Evolutionary conservation across 208 protist species (phyloP).

Genomic region (Acanthamoeba castellanii): DNA sequence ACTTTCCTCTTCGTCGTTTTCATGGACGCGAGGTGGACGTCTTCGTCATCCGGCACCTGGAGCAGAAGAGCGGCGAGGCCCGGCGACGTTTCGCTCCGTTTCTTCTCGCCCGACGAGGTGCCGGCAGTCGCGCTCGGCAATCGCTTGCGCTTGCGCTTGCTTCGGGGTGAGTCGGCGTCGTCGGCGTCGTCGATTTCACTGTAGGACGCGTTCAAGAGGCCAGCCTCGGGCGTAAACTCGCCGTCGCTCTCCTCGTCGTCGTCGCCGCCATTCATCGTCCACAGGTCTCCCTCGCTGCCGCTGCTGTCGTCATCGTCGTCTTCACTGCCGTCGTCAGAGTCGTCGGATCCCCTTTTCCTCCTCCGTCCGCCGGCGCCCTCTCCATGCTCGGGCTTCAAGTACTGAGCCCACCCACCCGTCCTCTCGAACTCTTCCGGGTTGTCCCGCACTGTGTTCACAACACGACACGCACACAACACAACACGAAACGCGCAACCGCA

Average conservation of each 20-base stretch:
- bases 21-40: neutral
- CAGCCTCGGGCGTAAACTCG: slow-evolving; percentile 20
- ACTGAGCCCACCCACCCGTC: slow-evolving; percentile 32
- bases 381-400: neutral
- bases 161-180: neutral
- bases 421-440: slow-evolving; percentile 2
- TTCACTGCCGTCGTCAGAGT: neutral
- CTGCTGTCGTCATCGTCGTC: neutral
- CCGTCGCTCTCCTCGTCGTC: slow-evolving; percentile 28
- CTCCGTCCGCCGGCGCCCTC: neutral
- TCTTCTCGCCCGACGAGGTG: neutral
- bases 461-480: neutral
- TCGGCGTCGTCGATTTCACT: slow-evolving; percentile 62
- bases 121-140: neutral
- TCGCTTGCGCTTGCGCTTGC: neutral
- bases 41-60: neutral
- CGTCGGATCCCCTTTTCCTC: neutral
- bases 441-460: neutral
- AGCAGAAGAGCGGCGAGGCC: neutral
- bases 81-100: neutral
- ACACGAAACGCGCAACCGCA: neutral
- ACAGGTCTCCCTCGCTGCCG: neutral
- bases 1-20: neutral
- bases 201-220: slow-evolving; percentile 25
- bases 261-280: neutral